Percentiles rank a stretch among this genome's conserved stretches.
Conservation (phyloP, 306 rosid species). For the Morella rubra region DNA sequence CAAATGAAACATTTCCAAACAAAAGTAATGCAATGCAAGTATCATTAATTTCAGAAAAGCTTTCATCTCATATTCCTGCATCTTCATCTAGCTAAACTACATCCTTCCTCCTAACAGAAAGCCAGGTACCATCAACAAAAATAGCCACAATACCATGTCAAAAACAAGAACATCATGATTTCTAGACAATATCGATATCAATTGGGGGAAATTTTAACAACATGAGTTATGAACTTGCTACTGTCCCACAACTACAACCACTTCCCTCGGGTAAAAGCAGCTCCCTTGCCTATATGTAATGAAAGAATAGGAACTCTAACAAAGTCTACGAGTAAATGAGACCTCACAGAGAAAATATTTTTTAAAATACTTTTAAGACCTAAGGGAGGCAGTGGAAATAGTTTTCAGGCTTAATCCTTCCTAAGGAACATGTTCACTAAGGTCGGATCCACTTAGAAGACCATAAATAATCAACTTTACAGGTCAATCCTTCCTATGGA, state of each 20-base stretch:
- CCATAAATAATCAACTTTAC: too few species aligned
- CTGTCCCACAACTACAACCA: conserved; percentile 19
- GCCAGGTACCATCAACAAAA: background rate
- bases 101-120: background rate
- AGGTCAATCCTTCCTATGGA: too few species aligned
- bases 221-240: background rate
- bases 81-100: background rate
- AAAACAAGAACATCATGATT: background rate
- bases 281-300: background rate
- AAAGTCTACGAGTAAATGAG: background rate
- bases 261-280: background rate
- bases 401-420: background rate
- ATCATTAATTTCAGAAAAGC: background rate
- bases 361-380: background rate
- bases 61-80: background rate
- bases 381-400: background rate
- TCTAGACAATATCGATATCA: background rate
- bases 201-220: background rate
- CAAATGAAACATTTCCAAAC: background rate
- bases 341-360: background rate
- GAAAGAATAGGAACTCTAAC: background rate
- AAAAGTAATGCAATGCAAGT: background rate
- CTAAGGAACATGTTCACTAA: background rate
- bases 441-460: background rate
- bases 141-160: background rate